Conservation (phyloP, 768 basidiomycete genomes). For the Suillus clintonianus region DNA sequence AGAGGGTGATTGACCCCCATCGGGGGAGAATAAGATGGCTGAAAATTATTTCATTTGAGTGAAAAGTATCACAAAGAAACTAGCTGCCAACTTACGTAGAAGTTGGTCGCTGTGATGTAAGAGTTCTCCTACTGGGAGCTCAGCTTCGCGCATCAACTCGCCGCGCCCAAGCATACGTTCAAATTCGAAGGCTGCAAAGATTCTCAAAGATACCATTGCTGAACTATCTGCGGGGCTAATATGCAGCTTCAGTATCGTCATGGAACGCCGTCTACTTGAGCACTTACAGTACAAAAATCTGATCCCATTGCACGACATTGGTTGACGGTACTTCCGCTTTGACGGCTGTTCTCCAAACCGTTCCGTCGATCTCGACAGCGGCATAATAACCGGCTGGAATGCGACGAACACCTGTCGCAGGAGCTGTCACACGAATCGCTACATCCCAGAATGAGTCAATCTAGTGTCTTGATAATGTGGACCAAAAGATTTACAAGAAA, state of each 20-base stretch:
- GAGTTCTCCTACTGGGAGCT: slow-evolving; percentile 4
- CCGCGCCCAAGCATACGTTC: slow-evolving; percentile 13
- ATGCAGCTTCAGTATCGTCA: background rate
- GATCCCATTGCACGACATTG: slow-evolving; percentile 16
- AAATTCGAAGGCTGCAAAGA: slow-evolving; percentile 12
- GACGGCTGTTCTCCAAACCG: slow-evolving; percentile 6
- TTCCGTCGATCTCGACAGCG: slow-evolving; percentile 3
- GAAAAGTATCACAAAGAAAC: background rate
- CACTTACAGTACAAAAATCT: slow-evolving; percentile 10
- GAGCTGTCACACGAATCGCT: slow-evolving; percentile 16
- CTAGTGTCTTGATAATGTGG: background rate
- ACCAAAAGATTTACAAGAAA: slow-evolving; percentile 1
- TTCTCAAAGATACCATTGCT: background rate
- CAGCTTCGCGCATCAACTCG: slow-evolving; percentile 5
- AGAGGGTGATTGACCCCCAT: background rate
- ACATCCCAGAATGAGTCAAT: background rate
- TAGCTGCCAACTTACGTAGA: background rate
- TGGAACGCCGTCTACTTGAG: background rate
- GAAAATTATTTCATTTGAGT: no score
- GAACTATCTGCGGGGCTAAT: slow-evolving; percentile 9
- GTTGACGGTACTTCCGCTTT: slow-evolving; percentile 2
- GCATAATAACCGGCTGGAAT: slow-evolving; percentile 19
- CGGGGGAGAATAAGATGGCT: slow-evolving; percentile 1
- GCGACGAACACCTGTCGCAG: slow-evolving; percentile 8
- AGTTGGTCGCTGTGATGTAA: background rate